Base-by-base conservation (phyloP, 192 early-diverging fungal species). In the Diversispora eburnea region DNA sequence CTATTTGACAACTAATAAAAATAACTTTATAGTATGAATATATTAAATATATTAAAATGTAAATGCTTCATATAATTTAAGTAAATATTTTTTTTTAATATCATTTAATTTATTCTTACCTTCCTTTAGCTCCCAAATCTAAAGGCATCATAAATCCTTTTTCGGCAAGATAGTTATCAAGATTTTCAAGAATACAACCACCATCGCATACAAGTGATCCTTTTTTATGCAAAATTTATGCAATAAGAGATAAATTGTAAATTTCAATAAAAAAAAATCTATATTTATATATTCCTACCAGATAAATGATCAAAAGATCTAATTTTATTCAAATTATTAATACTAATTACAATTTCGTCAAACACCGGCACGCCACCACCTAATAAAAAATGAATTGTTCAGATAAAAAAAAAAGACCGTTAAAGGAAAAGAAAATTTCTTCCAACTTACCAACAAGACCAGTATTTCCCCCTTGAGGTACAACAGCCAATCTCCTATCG, bases 391-490 rank as follows among this genome's bases (percentile, higher is more conserved):
- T 0, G n/a, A 17, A 8, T 63, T 63, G 9, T 43, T 42, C 22
- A 67, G 9, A 9, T 57, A 10, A 41, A 63, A 56, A 15, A 33
- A 15, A 46, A 68, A 56, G 20, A 3, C 8, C 5, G 25, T 9
- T 42, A 12, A 57, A 19, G 4, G 20, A 10, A 56, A 20, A 46
- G 7, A 3, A 56, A 13, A 15, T 41, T 22, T 49, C 39, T 5
- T 22, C 19, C 19, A n/a, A 63, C 70, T 19, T 70, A 82, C 81
- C 97, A 22, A 98, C 97, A 22, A 99, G 84, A 42, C 96, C 96
- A 3, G 95, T 99, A 80, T 99, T 99, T 54, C 97, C 98, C 64
- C 98, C 96, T 81, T 99, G 98, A 45, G 98, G 96, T 8, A 96
- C 94, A 43, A 99, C 91, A 3, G 98, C 96, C 33, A 99, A 78